These are phyloP conservation scores for Aspergillus ibericus DNA, from an alignment of 2,329 filamentous ascomycete species.

Conservation along the genomic window DNA sequence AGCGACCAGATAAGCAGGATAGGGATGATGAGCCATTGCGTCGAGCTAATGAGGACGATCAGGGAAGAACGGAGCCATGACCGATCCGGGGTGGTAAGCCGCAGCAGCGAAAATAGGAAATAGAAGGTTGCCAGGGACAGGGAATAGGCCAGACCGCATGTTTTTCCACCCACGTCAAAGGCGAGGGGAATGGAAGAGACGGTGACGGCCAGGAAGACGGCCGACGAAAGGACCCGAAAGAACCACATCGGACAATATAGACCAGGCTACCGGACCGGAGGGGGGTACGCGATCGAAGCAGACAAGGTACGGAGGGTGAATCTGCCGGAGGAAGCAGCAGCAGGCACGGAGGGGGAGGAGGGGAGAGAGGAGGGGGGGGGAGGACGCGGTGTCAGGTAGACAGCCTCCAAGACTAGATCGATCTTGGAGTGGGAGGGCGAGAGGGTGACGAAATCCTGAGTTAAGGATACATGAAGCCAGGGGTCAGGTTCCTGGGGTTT, in stretches of 20 bases:
- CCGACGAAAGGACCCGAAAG: conserved; percentile 74
- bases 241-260: conserved; percentile 67
- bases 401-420: background rate
- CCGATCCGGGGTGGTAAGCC: conserved; percentile 74
- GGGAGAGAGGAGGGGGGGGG: no score
- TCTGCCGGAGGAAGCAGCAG: background rate
- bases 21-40: conserved; percentile 86
- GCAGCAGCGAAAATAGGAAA: conserved; percentile 78
- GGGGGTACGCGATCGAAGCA: conserved; percentile 6
- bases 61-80: conserved; percentile 74
- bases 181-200: conserved; percentile 94
- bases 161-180: conserved; percentile 95
- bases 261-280: conserved; percentile 4
- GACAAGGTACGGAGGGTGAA: background rate
- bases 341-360: background rate
- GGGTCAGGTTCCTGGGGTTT: background rate
- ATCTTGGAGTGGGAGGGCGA: background rate
- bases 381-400: background rate
- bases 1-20: conserved; percentile 89
- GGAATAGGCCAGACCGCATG: conserved; percentile 91
- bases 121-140: conserved; percentile 87
- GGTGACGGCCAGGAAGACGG: conserved; percentile 85
- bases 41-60: conserved; percentile 66
- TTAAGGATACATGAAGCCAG: conserved; percentile 11
- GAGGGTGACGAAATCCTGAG: background rate